Percentiles rank a stretch among this genome's conserved stretches.
phyloP scores from a whole-genome alignment of 1,284 basidiomycete genomes.

The Dichomitus squalens region DNA sequence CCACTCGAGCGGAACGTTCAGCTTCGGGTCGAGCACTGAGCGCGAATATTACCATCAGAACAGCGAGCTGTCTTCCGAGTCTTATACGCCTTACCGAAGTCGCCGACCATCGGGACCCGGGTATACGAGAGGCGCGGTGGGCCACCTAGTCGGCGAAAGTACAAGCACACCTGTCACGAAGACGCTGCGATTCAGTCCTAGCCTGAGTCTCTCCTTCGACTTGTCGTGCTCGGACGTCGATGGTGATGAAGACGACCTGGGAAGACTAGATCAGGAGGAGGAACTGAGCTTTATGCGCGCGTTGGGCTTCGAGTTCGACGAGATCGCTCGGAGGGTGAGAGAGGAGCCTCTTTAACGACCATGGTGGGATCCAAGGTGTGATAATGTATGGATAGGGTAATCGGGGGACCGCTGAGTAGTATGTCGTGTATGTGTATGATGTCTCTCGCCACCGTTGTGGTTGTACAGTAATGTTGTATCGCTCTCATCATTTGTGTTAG shows the following conservation, averaged over 20 bases:
- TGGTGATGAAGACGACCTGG: constrained; percentile 13
- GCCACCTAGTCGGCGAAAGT: constrained; percentile 11
- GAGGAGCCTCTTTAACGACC: constrained; percentile 10
- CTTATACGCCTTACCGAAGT: constrained; percentile 5
- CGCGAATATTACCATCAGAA: constrained; percentile 8
- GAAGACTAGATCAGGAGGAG: constrained; percentile 24
- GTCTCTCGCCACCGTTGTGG: neutral
- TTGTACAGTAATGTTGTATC: constrained; percentile 3
- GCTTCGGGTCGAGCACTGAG: constrained; percentile 16
- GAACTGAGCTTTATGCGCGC: constrained; percentile 31
- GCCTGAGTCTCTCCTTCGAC: constrained; percentile 17
- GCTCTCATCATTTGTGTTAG: neutral
- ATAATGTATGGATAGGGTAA: constrained; percentile 1
- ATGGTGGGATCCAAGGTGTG: neutral
- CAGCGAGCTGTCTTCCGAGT: constrained; percentile 9
- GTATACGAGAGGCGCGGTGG: constrained; percentile 1
- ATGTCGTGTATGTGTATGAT: neutral
- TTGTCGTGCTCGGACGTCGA: constrained; percentile 10
- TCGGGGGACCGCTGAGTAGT: neutral
- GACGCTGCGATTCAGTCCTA: constrained; percentile 22
- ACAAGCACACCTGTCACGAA: constrained; percentile 19
- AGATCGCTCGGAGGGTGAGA: constrained; percentile 22
- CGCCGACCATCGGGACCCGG: neutral
- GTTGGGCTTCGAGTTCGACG: constrained; percentile 32
- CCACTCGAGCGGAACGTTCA: constrained; percentile 18